Percentiles rank a stretch among this genome's conserved stretches.
phyloP scores from a whole-genome alignment of 2,329 filamentous ascomycete species.

The Epicoccum nigrum region DNA sequence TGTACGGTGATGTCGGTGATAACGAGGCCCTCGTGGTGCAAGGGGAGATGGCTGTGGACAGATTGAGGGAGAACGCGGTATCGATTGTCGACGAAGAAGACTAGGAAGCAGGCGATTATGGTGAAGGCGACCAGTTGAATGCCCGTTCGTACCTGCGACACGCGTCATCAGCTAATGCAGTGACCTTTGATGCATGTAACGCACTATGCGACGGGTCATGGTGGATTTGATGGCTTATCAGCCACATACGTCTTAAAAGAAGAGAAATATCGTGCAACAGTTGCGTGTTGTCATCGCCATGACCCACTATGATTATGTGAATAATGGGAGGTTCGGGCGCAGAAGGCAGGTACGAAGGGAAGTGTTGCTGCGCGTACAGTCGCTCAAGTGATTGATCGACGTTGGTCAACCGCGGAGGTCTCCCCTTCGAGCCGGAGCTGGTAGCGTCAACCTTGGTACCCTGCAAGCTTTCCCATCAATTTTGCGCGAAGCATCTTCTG shows the following conservation, averaged over 20 bases:
- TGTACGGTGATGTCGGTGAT: constrained; percentile 84
- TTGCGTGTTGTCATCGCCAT: constrained; percentile 21
- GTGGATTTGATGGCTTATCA: constrained; percentile 17
- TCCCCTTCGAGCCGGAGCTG: constrained; percentile 3
- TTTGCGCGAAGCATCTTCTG: constrained; percentile 9
- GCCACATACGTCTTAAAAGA: constrained; percentile 14
- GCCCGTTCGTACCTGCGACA: constrained; percentile 62
- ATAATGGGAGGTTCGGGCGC: not conserved
- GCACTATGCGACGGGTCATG: constrained; percentile 51
- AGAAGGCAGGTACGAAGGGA: constrained; percentile 16
- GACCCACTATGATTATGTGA: constrained; percentile 6
- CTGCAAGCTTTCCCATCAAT: constrained; percentile 7
- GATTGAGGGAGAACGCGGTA: constrained; percentile 85
- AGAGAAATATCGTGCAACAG: constrained; percentile 2
- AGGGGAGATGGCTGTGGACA: constrained; percentile 84
- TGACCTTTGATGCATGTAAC: constrained; percentile 6
- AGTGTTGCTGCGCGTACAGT: constrained; percentile 18
- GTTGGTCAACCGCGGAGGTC: constrained; percentile 16
- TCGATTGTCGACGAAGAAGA: constrained; percentile 85
- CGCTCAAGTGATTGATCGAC: constrained; percentile 32
- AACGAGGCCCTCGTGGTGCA: constrained; percentile 80
- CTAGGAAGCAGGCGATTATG: constrained; percentile 67
- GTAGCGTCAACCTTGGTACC: constrained; percentile 17
- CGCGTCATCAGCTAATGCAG: not conserved
- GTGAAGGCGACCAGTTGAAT: constrained; percentile 74